These are phyloP conservation scores for Metarhizium humberi DNA, from an alignment of 2,329 filamentous ascomycete genomes.

Conservation along the genomic window DNA sequence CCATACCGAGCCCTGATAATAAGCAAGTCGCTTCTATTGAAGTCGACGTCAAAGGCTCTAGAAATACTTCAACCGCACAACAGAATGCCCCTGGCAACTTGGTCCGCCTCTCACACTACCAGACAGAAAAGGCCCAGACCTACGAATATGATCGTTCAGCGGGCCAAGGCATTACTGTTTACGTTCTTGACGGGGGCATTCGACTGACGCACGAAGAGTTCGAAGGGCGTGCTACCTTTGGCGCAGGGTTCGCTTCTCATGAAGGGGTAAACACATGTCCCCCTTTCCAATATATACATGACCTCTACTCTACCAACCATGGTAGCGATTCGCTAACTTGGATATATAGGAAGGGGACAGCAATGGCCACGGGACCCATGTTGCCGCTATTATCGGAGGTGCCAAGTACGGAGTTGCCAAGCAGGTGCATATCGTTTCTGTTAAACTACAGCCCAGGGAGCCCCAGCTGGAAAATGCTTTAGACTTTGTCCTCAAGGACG, in stretches of 20 bases:
- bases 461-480: conserved; percentile 46
- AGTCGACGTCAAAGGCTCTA: neutral
- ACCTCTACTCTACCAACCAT: too few species aligned
- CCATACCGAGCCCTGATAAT: too few species aligned
- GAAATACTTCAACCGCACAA: neutral
- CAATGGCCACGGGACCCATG: conserved; percentile 55
- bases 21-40: neutral
- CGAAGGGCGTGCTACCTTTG: conserved; percentile 43
- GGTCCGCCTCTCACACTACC: neutral
- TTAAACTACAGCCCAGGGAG: conserved; percentile 44
- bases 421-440: conserved; percentile 41
- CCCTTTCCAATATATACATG: too few species aligned
- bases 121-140: neutral
- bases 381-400: conserved; percentile 52
- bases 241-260: conserved; percentile 40
- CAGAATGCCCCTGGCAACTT: neutral
- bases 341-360: too few species aligned
- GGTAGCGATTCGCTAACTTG: too few species aligned
- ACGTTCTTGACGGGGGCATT: conserved; percentile 59
- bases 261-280: conserved; percentile 27
- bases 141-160: conserved; percentile 42
- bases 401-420: conserved; percentile 54
- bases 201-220: conserved; percentile 45
- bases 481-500: conserved; percentile 43
- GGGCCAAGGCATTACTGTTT: conserved; percentile 49